These are phyloP conservation scores for Ephemerocybe angulata DNA, from an alignment of 768 basidiomycete species.

Conservation along the genomic window DNA sequence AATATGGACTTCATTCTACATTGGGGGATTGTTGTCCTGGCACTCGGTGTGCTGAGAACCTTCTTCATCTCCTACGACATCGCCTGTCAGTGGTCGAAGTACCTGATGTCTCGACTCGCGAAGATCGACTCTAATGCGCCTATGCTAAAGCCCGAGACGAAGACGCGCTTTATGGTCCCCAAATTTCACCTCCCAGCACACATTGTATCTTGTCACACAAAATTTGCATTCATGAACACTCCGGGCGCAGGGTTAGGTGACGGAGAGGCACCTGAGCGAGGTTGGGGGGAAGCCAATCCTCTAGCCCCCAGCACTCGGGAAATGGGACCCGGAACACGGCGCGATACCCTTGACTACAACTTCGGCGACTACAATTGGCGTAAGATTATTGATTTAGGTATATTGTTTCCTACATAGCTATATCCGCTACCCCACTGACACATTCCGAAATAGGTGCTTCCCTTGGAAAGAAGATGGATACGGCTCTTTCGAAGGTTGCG, in stretches of 20 bases:
- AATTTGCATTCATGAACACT: conserved; percentile 22
- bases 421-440: background rate
- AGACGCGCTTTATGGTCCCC: background rate
- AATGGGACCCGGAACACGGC: conserved; percentile 30
- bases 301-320: conserved; percentile 25
- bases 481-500: background rate
- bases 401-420: background rate
- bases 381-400: conserved; percentile 19
- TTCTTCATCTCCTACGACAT: conserved; percentile 25
- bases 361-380: conserved; percentile 26
- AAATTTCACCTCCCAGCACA: background rate
- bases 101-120: conserved; percentile 15
- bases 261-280: conserved; percentile 32
- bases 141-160: background rate
- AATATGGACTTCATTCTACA: conserved; percentile 31
- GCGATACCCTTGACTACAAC: conserved; percentile 25
- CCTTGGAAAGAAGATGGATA: background rate
- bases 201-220: background rate
- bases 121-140: conserved; percentile 12
- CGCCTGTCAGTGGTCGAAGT: conserved; percentile 23
- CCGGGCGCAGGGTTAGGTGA: conserved; percentile 24
- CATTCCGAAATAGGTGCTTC: background rate
- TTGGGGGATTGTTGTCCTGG: background rate
- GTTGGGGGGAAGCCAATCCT: conserved; percentile 27
- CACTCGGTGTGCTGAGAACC: background rate